These are phyloP conservation scores for Sabuloglossum arenarium DNA, from an alignment of 495 filamentous ascomycete species.

Conservation along the genomic window DNA sequence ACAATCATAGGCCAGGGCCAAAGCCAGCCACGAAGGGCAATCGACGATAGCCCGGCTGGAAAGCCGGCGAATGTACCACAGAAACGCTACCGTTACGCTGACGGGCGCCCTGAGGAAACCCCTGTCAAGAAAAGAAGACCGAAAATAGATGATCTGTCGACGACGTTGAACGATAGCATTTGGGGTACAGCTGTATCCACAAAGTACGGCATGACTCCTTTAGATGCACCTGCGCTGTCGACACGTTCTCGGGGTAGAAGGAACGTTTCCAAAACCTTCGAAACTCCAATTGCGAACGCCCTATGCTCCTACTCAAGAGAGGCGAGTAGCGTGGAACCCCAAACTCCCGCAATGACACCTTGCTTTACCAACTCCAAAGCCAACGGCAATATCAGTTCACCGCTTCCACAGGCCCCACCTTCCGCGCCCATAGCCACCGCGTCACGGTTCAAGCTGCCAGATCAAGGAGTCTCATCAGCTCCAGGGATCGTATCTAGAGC, in stretches of 20 bases:
- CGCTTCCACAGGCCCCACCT: no score
- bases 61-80: background rate
- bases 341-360: background rate
- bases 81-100: background rate
- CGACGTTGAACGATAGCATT: background rate
- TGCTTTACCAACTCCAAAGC: background rate
- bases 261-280: background rate
- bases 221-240: background rate
- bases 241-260: constrained; percentile 1
- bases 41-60: background rate
- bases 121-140: background rate
- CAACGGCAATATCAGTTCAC: background rate
- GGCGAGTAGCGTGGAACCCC: background rate
- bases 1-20: no score
- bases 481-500: background rate
- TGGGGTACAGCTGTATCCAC: background rate
- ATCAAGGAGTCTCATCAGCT: no score
- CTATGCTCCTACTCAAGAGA: background rate
- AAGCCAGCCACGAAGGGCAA: no score
- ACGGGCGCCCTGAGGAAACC: background rate
- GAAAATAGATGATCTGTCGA: background rate
- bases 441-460: no score
- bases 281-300: background rate
- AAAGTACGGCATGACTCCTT: background rate
- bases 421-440: no score